Evolutionary conservation across 1,139 yeast genomes (phyloP), one percentile per base, ranked within the genome.

Genomic region (Geotrichum candidum): DNA sequence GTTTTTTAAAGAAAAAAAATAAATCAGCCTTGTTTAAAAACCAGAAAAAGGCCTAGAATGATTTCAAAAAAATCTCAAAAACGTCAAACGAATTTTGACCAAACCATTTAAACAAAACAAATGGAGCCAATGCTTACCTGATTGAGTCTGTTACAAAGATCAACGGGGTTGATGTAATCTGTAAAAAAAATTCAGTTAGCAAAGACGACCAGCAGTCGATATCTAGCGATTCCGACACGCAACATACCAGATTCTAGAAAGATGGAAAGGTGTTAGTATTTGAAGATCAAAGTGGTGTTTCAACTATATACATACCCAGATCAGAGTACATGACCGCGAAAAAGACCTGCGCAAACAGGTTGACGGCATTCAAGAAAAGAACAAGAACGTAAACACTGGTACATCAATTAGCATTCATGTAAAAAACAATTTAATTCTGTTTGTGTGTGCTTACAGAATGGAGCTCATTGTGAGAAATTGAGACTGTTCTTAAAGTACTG

Each of bases 241-340:
- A 35, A 35, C 68, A 13, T 63, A 66, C 68, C 68, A 62, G 67
- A 65, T 61, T 67, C 69, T 62, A 62, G 46, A 54, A 51, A 13
- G 15, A 22, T 31, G 23, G 11, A 53, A 41, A 9, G 15, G 7
- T n/a, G 41, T 10, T 13, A 38, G 51, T 15, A 9, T 35, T 35
- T 35, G 13, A 15, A 23, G 27, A 15, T 25, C 7, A n/a, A 29
- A 75, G 87, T 10, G 1, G 13, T 35, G 41, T 11, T 11, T 11
- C 13, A 35, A 11, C 41, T 9, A 9, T 35, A 4, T 35, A 46
- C 62, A 45, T 53, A 60, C 62, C 97, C 73, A 91, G 84, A 76
- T 91, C 97, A 66, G 92, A 87, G 78, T 86, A 90, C 85, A 89
- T 84, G 72, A 90, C 90, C 53, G 96, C 88, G 79, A 90, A 89